Evolutionary conservation across 768 basidiomycete species (phyloP), one percentile per base, ranked within the genome.

Genomic region (Suillus tomentosus): DNA sequence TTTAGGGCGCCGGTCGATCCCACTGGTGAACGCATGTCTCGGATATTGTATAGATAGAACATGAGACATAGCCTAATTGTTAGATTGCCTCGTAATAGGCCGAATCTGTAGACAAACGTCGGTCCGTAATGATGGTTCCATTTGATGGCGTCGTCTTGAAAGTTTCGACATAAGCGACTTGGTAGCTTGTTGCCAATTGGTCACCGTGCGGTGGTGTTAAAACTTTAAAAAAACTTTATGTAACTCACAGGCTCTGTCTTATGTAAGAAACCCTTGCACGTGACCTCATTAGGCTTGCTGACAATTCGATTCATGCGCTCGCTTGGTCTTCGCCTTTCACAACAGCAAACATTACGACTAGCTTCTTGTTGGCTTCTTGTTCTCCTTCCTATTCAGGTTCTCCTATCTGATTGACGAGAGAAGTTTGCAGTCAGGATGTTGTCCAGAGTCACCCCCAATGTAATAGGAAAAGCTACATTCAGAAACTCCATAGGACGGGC

Each of bases 361-460:
- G 15, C 22, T 67, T 62, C 62, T 50, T 24, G 17, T 45, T 61
- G 11, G 15, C 34, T 67, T 64, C 62, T 50, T 24, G 17, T 45
- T 67, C 68, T 60, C 66, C 54, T 67, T 70, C 55, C 24, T 60
- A 42, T 59, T 61, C 65, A 24, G 48, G 64, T 64, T 56, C 36
- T 31, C 24, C 39, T 47, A 40, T 53, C 59, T 50, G 55, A 63
- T 50, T 11, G 36, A 50, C 54, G 60, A n/a, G 54, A 58, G 27
- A 24, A 17, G 22, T 57, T 9, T 60, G 36, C 56, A 50, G 56
- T 39, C 47, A 22, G 72, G 66, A 90, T 90, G 89, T 69, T 90
- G 63, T 84, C 86, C 60, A 85, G 84, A 74, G 66, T 87, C 64
- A 80, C 86, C 19, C 76, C 79, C 60, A 76, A 76, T 36, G 71